Base-by-base conservation (phyloP, 768 basidiomycete species). In the Suillus cothurnatus region DNA sequence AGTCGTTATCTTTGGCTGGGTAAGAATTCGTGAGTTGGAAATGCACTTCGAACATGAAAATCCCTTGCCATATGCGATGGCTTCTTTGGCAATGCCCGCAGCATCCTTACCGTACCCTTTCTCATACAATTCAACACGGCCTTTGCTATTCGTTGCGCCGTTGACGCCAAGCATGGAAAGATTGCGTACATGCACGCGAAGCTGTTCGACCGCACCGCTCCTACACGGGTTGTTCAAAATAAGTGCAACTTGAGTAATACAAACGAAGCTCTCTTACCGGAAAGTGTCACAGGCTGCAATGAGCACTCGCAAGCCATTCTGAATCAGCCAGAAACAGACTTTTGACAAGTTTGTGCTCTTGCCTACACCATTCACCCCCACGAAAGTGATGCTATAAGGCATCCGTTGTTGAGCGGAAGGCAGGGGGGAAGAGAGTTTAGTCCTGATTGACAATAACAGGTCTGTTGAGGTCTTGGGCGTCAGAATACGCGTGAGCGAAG, bases 221-320 rank as follows among this genome's bases (percentile, higher is more conserved):
- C 91, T 93, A 60, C 55, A 71, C 36, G 61, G 26, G 1, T 53
- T 41, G 1, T 31, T 67, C 70, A 66, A 11, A 62, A 53, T 21
- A 4, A 26, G 21, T 31, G 38, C 11, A 38, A 41, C 38, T 31
- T 2, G 57, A 26, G 14, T 49, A 23, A 23, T 49, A 49, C 23
- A 23, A 3, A 49, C 47, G 12, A 0, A n/a, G 4, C 62, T 23
- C 23, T 78, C 82, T 47, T 71, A 89, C 87, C 97, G 82, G 82
- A 99, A 99, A 8, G 97, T 99, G 75, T 99, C 97, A 74, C 97
- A 99, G 15, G 97, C 97, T 50, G 97, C 97, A 71, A 99, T 99
- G 69, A 99, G 82, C 47, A 99, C 97, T 47, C 91, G 84, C 45
- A 97, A 78, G 6, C 92, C 90, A 72, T 99, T 99, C 78, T 99